A percentile compares a stretch with the other conserved stretches of the same genome.
These are phyloP conservation scores for Metschnikowia koreensis DNA, from an alignment of 805 yeast species.

Conservation along the genomic window DNA sequence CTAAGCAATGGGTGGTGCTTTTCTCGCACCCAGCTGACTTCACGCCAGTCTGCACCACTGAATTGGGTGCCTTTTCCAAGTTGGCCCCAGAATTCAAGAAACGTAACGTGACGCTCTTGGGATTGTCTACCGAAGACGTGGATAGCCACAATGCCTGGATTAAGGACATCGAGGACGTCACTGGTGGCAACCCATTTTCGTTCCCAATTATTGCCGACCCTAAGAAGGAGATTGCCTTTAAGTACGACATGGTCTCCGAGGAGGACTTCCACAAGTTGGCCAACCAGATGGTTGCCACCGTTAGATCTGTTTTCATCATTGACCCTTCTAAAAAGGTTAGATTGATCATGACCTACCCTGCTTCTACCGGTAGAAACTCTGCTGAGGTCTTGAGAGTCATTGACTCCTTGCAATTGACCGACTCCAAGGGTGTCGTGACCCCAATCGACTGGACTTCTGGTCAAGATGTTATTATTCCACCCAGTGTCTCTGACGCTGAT, in stretches of 20 bases:
- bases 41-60: conserved; percentile 80
- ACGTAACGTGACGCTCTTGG: conserved; percentile 65
- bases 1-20: conserved; percentile 55
- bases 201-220: conserved; percentile 74
- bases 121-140: conserved; percentile 63
- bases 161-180: conserved; percentile 65
- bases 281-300: conserved; percentile 63
- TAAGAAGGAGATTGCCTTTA: conserved; percentile 55
- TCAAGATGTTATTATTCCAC: conserved; percentile 71
- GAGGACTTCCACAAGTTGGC: conserved; percentile 66
- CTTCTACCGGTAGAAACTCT: conserved; percentile 73
- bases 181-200: conserved; percentile 49
- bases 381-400: conserved; percentile 70
- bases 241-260: conserved; percentile 69
- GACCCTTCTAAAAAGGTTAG: conserved; percentile 66
- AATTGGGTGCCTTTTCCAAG: conserved; percentile 72
- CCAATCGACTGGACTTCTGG: conserved; percentile 76
- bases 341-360: conserved; percentile 65
- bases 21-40: conserved; percentile 78
- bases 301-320: conserved; percentile 69
- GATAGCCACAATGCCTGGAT: conserved; percentile 67
- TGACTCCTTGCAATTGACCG: conserved; percentile 68
- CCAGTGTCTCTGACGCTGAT: conserved; percentile 56
- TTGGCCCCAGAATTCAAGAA: conserved; percentile 66
- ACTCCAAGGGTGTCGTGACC: conserved; percentile 59